Evolutionary conservation across 2,329 filamentous ascomycete genomes (phyloP).

Genomic region (Colletotrichum sp.): DNA sequence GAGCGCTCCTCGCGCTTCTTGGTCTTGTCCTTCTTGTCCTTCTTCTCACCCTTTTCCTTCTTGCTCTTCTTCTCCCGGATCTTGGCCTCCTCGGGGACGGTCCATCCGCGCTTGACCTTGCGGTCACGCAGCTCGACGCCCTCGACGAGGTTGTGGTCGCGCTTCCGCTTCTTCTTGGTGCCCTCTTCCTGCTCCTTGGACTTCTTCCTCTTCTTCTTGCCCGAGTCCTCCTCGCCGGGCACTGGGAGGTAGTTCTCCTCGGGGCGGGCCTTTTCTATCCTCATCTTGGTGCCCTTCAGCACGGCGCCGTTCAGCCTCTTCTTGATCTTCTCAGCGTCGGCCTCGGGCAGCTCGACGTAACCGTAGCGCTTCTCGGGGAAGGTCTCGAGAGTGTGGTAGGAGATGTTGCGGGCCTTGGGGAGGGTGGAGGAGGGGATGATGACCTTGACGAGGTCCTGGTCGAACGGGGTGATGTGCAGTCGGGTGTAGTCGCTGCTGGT

Average conservation of each 20-base stretch:
- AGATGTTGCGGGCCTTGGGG: slow-evolving; percentile 76
- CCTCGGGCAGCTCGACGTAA: slow-evolving; percentile 80
- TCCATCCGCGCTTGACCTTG: slow-evolving; percentile 90
- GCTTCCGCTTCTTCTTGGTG: slow-evolving; percentile 56
- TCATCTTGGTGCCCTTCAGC: slow-evolving; percentile 84
- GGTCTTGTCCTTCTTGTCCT: slow-evolving; percentile 58
- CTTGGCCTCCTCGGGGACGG: slow-evolving; percentile 63
- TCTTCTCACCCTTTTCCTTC: slow-evolving; percentile 46
- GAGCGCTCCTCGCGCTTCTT: slow-evolving; percentile 67
- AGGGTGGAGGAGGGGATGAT: slow-evolving; percentile 74
- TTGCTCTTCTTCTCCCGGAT: slow-evolving; percentile 51
- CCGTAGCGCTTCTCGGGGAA: slow-evolving; percentile 93
- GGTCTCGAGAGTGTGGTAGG: slow-evolving; percentile 85
- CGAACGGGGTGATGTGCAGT: slow-evolving; percentile 90
- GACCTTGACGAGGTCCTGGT: slow-evolving; percentile 72
- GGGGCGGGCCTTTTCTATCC: slow-evolving; percentile 80
- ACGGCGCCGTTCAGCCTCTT: slow-evolving; percentile 89
- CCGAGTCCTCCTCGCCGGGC: slow-evolving; percentile 34
- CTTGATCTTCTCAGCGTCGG: slow-evolving; percentile 88
- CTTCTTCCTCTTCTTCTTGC: slow-evolving; percentile 48
- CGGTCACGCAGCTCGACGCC: slow-evolving; percentile 77
- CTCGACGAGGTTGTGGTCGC: slow-evolving; percentile 54
- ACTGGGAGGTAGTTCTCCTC: slow-evolving; percentile 53
- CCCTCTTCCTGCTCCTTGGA: slow-evolving; percentile 34
- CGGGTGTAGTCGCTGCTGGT: slow-evolving; percentile 49